phyloP scores from a whole-genome alignment of 1,139 yeast species.

The Hemisphaericaspora xylanilytica region DNA sequence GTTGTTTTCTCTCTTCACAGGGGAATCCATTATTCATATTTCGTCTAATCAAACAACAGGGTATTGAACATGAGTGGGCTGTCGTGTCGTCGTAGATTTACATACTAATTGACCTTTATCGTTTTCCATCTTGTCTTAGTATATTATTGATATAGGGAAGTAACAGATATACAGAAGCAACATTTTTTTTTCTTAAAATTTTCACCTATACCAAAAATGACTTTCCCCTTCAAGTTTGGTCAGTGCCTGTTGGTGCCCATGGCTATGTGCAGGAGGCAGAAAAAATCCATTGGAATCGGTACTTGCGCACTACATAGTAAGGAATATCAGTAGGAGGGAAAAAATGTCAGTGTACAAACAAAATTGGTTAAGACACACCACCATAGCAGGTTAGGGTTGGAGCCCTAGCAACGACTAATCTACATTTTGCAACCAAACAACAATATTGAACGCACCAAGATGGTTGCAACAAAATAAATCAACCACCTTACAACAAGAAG shows the following conservation, averaged over 20 bases:
- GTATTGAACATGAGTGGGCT: not conserved
- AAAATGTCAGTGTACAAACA: no score
- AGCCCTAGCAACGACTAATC: not conserved
- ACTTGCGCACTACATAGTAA: no score
- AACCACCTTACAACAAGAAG: no score
- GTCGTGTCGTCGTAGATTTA: no score
- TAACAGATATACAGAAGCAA: conserved; percentile 1
- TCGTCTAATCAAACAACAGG: not conserved
- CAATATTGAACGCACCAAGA: no score
- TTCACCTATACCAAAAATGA: conserved; percentile 3
- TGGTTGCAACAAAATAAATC: no score
- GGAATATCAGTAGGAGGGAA: no score
- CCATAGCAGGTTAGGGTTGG: not conserved
- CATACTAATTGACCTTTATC: conserved; percentile 99
- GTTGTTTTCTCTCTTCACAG: conserved; percentile 96
- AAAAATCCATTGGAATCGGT: no score
- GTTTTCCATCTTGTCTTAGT: conserved; percentile 91
- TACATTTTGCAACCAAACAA: not conserved
- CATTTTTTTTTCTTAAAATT: conserved; percentile 6
- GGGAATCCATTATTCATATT: no score
- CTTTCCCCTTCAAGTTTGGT: no score
- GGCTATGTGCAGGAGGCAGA: not conserved
- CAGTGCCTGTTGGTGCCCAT: no score
- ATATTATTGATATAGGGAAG: conserved; percentile 12
- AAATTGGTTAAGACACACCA: not conserved